Base-by-base conservation (phyloP, 164 flowering plant genomes). In the Magnolia officinalis region DNA sequence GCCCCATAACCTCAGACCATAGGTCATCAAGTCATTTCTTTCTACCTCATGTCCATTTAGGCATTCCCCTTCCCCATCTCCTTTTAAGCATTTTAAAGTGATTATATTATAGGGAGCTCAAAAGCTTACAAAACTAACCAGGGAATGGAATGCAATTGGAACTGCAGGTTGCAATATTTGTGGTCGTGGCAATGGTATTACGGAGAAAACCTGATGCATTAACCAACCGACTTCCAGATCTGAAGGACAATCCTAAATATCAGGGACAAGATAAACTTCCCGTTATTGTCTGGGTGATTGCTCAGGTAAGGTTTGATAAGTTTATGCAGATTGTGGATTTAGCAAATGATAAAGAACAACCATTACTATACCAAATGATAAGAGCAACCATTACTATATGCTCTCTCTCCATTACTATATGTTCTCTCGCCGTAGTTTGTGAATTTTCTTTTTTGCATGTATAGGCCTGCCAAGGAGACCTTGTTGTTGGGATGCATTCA, bases 231-330 rank as follows among this genome's bases (percentile, higher is more conserved):
- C 73, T 90, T 79, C 90, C 94, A 63, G 80, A 21, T 19, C 26
- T 94, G 82, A 89, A 82, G 80, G 93, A 90, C 58, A 85, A 85
- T 71, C 51, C 88, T 29, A 93, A 89, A 77, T 89, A 91, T 84
- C 91, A 88, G 78, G 97, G 96, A 71, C 99, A 91, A 78, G 97
- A 96, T 82, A 93, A 92, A 81, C 93, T 96, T 77, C 91, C 97
- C 50, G 83, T 96, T 50, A 78, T 81, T 8, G 76, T 85, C n/a
- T 96, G 99, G 99, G 76, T 90, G 85, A 81, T 89, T 75, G 76
- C 85, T 80, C 99, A 96, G 97, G 99, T 94, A 74, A 79, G 69
- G 18, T 2, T 63, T 8, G 64, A 45, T 65, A 8, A 67, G 21
- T 9, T 37, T 21, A 6, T 76, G 45, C 45, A 37, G 45, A 37